phyloP scores from a whole-genome alignment of 2,329 filamentous ascomycete species.

The Periconia macrospinosa region DNA sequence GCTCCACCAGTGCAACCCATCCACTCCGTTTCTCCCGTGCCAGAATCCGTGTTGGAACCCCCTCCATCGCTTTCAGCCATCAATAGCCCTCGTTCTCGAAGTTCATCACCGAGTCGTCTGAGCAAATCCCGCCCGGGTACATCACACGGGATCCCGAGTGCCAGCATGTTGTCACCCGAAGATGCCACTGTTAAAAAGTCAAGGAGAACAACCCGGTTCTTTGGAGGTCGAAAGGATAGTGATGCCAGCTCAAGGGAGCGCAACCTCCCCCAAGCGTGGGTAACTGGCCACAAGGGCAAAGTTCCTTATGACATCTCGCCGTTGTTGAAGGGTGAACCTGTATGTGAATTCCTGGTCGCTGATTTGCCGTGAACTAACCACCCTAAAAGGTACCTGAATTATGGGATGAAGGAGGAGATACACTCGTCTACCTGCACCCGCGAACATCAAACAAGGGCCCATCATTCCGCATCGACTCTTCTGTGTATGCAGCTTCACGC shows the following conservation, averaged over 20 bases:
- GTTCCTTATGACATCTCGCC: slow-evolving; percentile 58
- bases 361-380: neutral
- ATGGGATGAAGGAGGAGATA: slow-evolving; percentile 66
- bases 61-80: slow-evolving; percentile 27
- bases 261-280: slow-evolving; percentile 54
- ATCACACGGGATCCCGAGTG: slow-evolving; percentile 13
- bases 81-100: slow-evolving; percentile 22
- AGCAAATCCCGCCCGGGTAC: slow-evolving; percentile 27
- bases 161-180: slow-evolving; percentile 6
- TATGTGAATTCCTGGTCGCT: slow-evolving; percentile 30
- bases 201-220: slow-evolving; percentile 39
- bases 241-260: slow-evolving; percentile 21
- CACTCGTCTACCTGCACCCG: slow-evolving; percentile 64
- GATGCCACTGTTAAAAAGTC: slow-evolving; percentile 34
- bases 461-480: slow-evolving; percentile 64
- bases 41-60: slow-evolving; percentile 28
- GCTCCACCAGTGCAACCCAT: slow-evolving; percentile 31
- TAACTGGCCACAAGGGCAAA: slow-evolving; percentile 60
- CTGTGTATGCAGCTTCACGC: slow-evolving; percentile 60
- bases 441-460: slow-evolving; percentile 58
- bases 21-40: slow-evolving; percentile 18
- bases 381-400: slow-evolving; percentile 55
- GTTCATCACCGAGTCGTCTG: slow-evolving; percentile 25
- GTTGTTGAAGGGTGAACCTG: slow-evolving; percentile 55
- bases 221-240: slow-evolving; percentile 29